Evolutionary conservation across 2,329 filamentous ascomycete genomes (phyloP).

Genomic region (Fusarium udum): DNA sequence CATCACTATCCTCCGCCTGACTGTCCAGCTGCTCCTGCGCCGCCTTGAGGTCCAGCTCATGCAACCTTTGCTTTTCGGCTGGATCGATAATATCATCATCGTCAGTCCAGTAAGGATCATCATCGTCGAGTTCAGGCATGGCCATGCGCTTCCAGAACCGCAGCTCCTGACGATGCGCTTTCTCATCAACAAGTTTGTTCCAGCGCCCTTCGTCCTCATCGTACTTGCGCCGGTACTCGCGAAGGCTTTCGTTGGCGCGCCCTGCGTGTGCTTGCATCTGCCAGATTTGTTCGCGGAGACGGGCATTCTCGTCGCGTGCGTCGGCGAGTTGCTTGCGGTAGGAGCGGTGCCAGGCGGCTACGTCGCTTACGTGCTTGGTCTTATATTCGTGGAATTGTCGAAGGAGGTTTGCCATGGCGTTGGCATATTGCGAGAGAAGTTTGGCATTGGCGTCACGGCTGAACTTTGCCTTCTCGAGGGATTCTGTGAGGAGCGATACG

Average conservation of each 20-base stretch:
- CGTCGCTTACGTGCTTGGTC: constrained; percentile 68
- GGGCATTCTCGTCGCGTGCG: constrained; percentile 70
- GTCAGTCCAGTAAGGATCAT: constrained; percentile 70
- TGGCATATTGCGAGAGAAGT: constrained; percentile 67
- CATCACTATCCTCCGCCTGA: constrained; percentile 48
- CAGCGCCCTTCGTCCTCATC: constrained; percentile 65
- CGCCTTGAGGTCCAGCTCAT: constrained; percentile 59
- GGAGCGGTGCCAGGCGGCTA: constrained; percentile 71
- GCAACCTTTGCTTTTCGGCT: constrained; percentile 66
- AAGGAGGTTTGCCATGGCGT: constrained; percentile 65
- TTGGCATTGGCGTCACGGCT: constrained; percentile 69
- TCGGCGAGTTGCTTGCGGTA: constrained; percentile 73
- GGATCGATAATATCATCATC: constrained; percentile 72
- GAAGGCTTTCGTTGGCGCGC: constrained; percentile 65
- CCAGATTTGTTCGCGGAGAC: constrained; percentile 72
- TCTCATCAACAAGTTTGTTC: constrained; percentile 62
- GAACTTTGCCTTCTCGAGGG: constrained; percentile 69
- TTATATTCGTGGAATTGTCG: constrained; percentile 74
- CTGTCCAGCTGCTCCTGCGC: constrained; percentile 52
- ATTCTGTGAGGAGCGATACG: constrained; percentile 68
- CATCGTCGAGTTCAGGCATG: constrained; percentile 67
- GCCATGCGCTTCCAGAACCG: constrained; percentile 75
- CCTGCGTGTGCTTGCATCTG: constrained; percentile 71
- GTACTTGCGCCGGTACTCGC: constrained; percentile 64
- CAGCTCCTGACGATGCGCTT: constrained; percentile 65